These are phyloP conservation scores for Lachancea thermotolerans DNA, from an alignment of 805 yeast species.

Conservation along the genomic window DNA sequence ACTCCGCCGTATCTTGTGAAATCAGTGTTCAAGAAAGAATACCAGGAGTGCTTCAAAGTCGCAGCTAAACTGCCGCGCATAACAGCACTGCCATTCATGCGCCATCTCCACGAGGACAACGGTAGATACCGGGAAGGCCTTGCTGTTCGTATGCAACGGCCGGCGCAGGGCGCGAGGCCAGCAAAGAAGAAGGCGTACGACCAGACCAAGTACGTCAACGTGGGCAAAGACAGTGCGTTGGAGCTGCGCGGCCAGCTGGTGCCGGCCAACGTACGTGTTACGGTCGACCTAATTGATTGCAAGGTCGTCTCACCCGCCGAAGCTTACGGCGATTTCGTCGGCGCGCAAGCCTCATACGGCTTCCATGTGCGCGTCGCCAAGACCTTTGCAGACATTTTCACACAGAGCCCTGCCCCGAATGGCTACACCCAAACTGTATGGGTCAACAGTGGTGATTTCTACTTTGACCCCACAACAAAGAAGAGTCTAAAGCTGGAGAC, in stretches of 20 bases:
- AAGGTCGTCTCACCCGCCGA: constrained; percentile 62
- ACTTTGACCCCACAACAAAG: constrained; percentile 29
- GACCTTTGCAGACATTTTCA: constrained; percentile 56
- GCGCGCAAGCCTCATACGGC: constrained; percentile 59
- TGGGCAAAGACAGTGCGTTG: constrained; percentile 57
- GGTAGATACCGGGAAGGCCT: constrained; percentile 54
- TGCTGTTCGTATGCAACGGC: constrained; percentile 36
- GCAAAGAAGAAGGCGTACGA: constrained; percentile 43
- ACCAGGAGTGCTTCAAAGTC: constrained; percentile 43
- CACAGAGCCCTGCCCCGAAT: constrained; percentile 54
- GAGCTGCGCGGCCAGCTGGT: constrained; percentile 55
- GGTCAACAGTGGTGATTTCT: constrained; percentile 63
- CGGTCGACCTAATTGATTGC: constrained; percentile 58
- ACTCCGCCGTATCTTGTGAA: constrained; percentile 79
- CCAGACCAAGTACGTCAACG: constrained; percentile 67
- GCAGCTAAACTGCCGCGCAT: constrained; percentile 69
- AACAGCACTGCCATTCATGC: constrained; percentile 70
- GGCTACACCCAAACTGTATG: constrained; percentile 68
- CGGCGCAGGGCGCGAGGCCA: constrained; percentile 21
- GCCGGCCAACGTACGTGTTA: constrained; percentile 74
- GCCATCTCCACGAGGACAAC: constrained; percentile 35
- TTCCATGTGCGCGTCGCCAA: constrained; percentile 66
- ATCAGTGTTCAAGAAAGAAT: constrained; percentile 48
- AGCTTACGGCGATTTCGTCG: constrained; percentile 58
- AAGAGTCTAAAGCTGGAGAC: constrained; percentile 19